phyloP scores from a whole-genome alignment of 345 rosid species.

The Eucalyptus pauciflora region DNA sequence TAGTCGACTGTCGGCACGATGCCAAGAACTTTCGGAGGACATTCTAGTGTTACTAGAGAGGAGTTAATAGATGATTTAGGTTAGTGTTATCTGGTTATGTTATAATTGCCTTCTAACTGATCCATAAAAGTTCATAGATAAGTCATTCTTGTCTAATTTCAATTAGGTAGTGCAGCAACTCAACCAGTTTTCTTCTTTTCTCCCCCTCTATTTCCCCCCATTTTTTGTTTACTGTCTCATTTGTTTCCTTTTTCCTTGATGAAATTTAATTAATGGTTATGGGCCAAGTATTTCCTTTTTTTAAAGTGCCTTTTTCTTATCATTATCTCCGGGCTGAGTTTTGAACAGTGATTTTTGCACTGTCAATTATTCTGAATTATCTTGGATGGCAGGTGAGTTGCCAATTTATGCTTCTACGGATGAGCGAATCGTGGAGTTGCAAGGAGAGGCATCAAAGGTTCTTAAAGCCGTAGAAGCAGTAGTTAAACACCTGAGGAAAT shows the following conservation, averaged over 20 bases:
- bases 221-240: neutral
- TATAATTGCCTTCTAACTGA: neutral
- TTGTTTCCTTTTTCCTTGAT: neutral
- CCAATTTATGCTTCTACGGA: conserved; percentile 47
- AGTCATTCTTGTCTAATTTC: neutral
- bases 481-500: conserved; percentile 68
- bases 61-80: neutral
- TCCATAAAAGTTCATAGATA: neutral
- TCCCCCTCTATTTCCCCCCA: neutral
- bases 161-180: neutral
- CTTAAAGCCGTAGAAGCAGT: conserved; percentile 58
- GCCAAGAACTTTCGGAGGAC: neutral
- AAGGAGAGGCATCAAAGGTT: conserved; percentile 63
- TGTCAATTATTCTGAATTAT: neutral
- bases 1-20: neutral
- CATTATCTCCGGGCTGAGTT: neutral
- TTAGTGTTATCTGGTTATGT: neutral
- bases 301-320: neutral
- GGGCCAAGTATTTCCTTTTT: neutral
- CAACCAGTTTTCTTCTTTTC: neutral
- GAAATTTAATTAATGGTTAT: neutral
- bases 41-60: neutral
- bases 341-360: neutral
- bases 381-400: conserved; percentile 38
- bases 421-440: conserved; percentile 66